phyloP scores from a whole-genome alignment of 352 stramenopile species.

The Blastocystis sp. region DNA sequence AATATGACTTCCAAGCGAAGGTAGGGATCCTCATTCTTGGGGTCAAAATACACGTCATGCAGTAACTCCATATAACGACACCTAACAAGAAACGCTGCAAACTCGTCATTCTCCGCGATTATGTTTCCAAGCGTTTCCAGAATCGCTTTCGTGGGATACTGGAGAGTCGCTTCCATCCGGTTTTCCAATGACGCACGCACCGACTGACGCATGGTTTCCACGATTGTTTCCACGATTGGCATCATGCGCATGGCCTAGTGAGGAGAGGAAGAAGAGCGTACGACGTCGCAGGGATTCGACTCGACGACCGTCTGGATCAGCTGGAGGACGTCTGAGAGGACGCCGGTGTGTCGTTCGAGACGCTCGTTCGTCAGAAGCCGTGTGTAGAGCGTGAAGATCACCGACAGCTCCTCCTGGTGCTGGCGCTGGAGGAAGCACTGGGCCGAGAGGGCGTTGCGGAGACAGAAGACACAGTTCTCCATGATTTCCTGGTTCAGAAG shows the following conservation, averaged over 20 bases:
- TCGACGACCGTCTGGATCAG: not conserved
- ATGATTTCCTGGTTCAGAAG: constrained; percentile 50
- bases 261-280: not conserved
- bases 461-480: constrained; percentile 47
- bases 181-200: not conserved
- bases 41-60: not conserved
- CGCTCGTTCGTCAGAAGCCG: not conserved
- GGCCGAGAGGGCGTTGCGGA: not conserved
- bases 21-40: not conserved
- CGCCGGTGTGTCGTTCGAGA: constrained; percentile 32
- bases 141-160: constrained; percentile 43
- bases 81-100: not conserved
- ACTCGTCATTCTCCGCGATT: constrained; percentile 11
- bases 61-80: not conserved
- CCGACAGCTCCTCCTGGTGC: not conserved
- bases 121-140: constrained; percentile 35
- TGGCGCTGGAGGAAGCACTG: not conserved
- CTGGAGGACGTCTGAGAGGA: constrained; percentile 14
- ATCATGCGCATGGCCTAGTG: not conserved
- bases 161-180: not conserved
- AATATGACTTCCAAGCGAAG: constrained; percentile 29
- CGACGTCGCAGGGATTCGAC: not conserved
- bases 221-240: not conserved
- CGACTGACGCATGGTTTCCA: not conserved
- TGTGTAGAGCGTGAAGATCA: not conserved